phyloP scores from a whole-genome alignment of 2,329 filamentous ascomycete genomes.

The Teratosphaeria pseudoeucalypti region DNA sequence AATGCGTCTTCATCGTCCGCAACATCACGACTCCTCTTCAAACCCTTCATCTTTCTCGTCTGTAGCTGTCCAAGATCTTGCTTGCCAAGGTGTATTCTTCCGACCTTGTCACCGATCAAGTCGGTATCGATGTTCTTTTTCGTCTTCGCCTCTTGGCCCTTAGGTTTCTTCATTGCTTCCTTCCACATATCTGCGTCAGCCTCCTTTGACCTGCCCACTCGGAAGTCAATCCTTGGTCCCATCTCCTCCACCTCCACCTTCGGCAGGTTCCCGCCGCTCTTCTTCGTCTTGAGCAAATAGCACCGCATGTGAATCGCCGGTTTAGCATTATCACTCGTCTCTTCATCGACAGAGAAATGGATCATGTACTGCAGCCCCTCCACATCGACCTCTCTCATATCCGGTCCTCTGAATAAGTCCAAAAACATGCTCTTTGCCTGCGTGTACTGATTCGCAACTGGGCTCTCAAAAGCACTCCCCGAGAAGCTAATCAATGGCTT shows the following conservation, averaged over 20 bases:
- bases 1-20: conserved; percentile 39
- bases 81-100: conserved; percentile 79
- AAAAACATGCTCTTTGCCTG: conserved; percentile 77
- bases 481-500: conserved; percentile 89
- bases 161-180: conserved; percentile 80
- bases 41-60: conserved; percentile 97
- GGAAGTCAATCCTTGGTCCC: conserved; percentile 86
- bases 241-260: conserved; percentile 92
- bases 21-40: conserved; percentile 69
- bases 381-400: conserved; percentile 75
- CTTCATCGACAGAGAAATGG: conserved; percentile 60
- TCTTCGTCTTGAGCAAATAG: conserved; percentile 79
- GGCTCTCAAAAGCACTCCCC: conserved; percentile 76
- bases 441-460: conserved; percentile 67
- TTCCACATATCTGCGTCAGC: conserved; percentile 72
- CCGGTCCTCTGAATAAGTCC: conserved; percentile 83
- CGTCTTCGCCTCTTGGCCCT: conserved; percentile 54
- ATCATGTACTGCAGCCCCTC: conserved; percentile 90
- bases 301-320: conserved; percentile 56
- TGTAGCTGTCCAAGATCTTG: conserved; percentile 82
- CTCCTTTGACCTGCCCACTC: conserved; percentile 68
- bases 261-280: conserved; percentile 60
- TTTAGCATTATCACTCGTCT: conserved; percentile 28
- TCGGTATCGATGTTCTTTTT: conserved; percentile 98
- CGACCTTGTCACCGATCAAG: conserved; percentile 89